Percentiles rank a stretch among this genome's conserved stretches.
phyloP scores from a whole-genome alignment of 257 asterid genomes.

The Striga asiatica region DNA sequence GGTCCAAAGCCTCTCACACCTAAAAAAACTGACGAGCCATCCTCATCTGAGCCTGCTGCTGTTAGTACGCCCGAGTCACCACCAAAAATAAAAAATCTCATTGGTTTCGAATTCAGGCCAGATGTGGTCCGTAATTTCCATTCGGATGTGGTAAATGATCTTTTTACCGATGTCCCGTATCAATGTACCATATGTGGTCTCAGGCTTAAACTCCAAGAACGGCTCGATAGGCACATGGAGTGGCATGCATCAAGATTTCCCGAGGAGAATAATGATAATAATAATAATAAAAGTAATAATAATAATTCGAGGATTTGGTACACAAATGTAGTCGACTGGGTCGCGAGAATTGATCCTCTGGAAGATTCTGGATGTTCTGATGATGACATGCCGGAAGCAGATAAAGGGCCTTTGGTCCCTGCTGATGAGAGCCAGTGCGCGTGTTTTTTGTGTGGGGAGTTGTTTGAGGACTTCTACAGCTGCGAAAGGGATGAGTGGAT shows the following conservation, averaged over 20 bases:
- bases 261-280: conserved; percentile 22
- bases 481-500: conserved; percentile 59
- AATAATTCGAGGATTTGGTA: conserved; percentile 60
- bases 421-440: conserved; percentile 82
- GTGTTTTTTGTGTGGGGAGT: conserved; percentile 72
- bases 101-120: conserved; percentile 63
- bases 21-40: conserved; percentile 18
- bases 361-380: conserved; percentile 26
- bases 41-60: conserved; percentile 20
- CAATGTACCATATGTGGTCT: conserved; percentile 57
- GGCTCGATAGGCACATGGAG: conserved; percentile 63
- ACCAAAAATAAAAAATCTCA: conserved; percentile 32
- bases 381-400: conserved; percentile 26
- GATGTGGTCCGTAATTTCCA: conserved; percentile 49
- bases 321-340: conserved; percentile 39
- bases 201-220: conserved; percentile 47
- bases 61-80: conserved; percentile 24
- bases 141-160: conserved; percentile 50
- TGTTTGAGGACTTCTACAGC: conserved; percentile 64
- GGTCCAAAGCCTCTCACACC: conserved; percentile 23
- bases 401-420: conserved; percentile 49
- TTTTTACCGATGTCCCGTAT: conserved; percentile 51
- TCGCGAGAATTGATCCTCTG: conserved; percentile 28
- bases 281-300: no score
- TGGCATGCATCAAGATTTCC: conserved; percentile 50